Evolutionary conservation across 495 filamentous ascomycete species (phyloP).

Genomic region (Choiromyces venosus): DNA sequence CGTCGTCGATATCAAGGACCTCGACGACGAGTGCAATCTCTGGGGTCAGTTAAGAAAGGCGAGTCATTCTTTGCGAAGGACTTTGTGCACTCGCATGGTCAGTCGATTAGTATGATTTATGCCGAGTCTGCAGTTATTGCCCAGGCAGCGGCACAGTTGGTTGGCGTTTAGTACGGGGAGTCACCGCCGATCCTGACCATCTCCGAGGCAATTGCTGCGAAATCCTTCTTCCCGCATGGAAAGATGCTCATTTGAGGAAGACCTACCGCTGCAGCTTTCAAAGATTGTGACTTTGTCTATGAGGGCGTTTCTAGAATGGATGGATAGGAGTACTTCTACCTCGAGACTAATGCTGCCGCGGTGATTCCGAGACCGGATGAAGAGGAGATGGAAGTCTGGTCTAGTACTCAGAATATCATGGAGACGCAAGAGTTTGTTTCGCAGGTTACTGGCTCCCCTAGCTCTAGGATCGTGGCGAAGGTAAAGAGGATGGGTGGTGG

Average conservation of each 20-base stretch:
- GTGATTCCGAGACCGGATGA: slow-evolving; percentile 46
- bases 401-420: slow-evolving; percentile 47
- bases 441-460: slow-evolving; percentile 46
- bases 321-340: slow-evolving; percentile 48
- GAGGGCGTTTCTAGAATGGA: slow-evolving; percentile 45
- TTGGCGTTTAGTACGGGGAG: slow-evolving; percentile 44
- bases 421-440: slow-evolving; percentile 47
- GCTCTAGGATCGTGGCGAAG: slow-evolving; percentile 45
- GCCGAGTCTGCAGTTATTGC: slow-evolving; percentile 45
- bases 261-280: slow-evolving; percentile 42
- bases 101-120: no score
- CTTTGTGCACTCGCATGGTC: no score
- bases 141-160: slow-evolving; percentile 42
- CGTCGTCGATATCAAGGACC: no score
- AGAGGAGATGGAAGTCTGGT: slow-evolving; percentile 45
- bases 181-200: slow-evolving; percentile 45
- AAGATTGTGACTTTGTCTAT: slow-evolving; percentile 43
- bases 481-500: slow-evolving; percentile 47
- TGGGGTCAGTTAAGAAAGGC: no score
- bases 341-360: slow-evolving; percentile 45
- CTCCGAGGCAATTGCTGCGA: slow-evolving; percentile 49
- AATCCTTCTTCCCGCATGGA: slow-evolving; percentile 42
- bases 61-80: no score
- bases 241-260: slow-evolving; percentile 43
- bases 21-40: no score